Evolutionary conservation across 2,329 filamentous ascomycete species (phyloP).

Genomic region (Colletotrichum euphorbiae): DNA sequence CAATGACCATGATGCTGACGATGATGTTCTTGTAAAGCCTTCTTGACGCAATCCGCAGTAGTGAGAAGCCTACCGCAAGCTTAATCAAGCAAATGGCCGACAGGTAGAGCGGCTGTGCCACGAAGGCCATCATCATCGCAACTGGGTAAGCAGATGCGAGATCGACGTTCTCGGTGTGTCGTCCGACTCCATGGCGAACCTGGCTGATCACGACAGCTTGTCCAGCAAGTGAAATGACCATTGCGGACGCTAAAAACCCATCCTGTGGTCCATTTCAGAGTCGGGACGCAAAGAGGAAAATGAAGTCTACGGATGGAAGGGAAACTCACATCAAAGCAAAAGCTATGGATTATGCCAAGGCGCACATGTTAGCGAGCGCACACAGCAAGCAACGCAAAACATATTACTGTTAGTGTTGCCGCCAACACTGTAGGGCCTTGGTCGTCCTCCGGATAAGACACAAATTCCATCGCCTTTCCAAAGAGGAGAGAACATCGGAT

Average conservation of each 20-base stretch:
- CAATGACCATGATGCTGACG: constrained; percentile 51
- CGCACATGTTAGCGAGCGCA: constrained; percentile 60
- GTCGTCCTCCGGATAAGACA: constrained; percentile 50
- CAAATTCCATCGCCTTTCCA: constrained; percentile 19
- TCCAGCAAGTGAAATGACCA: no score
- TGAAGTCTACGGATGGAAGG: no score
- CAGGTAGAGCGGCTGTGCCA: constrained; percentile 58
- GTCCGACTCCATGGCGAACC: constrained; percentile 57
- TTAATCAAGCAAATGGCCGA: constrained; percentile 56
- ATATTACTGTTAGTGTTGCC: constrained; percentile 53
- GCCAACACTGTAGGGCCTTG: constrained; percentile 53
- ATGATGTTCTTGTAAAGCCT: constrained; percentile 52
- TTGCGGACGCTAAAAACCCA: no score
- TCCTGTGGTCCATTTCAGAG: no score
- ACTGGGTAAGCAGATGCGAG: not conserved
- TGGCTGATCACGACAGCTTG: constrained; percentile 51
- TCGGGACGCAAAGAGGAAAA: no score
- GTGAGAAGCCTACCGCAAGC: constrained; percentile 54
- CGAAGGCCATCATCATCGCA: constrained; percentile 47
- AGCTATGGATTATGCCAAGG: constrained; percentile 56
- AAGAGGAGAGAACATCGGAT: constrained; percentile 44
- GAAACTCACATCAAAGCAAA: constrained; percentile 58
- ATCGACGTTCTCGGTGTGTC: constrained; percentile 56
- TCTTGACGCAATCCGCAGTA: constrained; percentile 54
- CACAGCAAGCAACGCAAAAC: constrained; percentile 52